A percentile compares a stretch with the other conserved stretches of the same genome.
phyloP scores from a whole-genome alignment of 2,329 filamentous ascomycete genomes.

The Venturiaceae sp. region DNA sequence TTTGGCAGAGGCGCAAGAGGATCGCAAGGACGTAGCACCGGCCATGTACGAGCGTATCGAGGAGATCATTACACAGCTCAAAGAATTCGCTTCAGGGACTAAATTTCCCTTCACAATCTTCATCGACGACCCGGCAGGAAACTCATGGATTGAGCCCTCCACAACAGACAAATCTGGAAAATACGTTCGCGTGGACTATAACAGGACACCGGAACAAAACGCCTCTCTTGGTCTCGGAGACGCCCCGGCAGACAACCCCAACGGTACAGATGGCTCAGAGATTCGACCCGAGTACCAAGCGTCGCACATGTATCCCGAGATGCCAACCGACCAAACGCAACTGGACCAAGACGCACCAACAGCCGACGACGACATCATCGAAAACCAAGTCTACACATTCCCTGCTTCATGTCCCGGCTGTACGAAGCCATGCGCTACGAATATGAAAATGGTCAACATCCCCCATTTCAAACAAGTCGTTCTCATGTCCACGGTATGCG shows the following conservation, averaged over 20 bases:
- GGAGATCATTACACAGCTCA: slow-evolving; percentile 62
- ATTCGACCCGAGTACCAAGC: slow-evolving; percentile 44
- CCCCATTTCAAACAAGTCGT: slow-evolving; percentile 97
- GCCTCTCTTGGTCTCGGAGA: slow-evolving; percentile 64
- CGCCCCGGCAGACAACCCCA: slow-evolving; percentile 15
- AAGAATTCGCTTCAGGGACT: slow-evolving; percentile 65
- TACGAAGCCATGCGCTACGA: slow-evolving; percentile 73
- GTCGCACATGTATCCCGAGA: slow-evolving; percentile 32
- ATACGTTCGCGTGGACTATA: slow-evolving; percentile 78
- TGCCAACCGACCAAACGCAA: slow-evolving; percentile 22
- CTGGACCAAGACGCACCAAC: slow-evolving; percentile 14
- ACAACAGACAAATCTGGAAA: slow-evolving; percentile 69
- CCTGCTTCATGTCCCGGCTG: slow-evolving; percentile 89
- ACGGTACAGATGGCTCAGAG: slow-evolving; percentile 38
- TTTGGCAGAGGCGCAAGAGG: slow-evolving; percentile 71
- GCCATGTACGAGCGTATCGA: slow-evolving; percentile 72
- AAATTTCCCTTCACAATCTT: slow-evolving; percentile 81
- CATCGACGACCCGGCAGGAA: slow-evolving; percentile 85
- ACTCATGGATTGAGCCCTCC: slow-evolving; percentile 92
- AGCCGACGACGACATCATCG: slow-evolving; percentile 64
- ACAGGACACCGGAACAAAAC: slow-evolving; percentile 78
- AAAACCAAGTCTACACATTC: slow-evolving; percentile 88
- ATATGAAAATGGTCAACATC: slow-evolving; percentile 99
- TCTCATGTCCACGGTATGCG: slow-evolving; percentile 88
- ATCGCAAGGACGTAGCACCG: slow-evolving; percentile 65